Percentiles rank a stretch among this genome's conserved stretches.
phyloP scores from a whole-genome alignment of 2,329 filamentous ascomycete species.

The Didymella pomorum region DNA sequence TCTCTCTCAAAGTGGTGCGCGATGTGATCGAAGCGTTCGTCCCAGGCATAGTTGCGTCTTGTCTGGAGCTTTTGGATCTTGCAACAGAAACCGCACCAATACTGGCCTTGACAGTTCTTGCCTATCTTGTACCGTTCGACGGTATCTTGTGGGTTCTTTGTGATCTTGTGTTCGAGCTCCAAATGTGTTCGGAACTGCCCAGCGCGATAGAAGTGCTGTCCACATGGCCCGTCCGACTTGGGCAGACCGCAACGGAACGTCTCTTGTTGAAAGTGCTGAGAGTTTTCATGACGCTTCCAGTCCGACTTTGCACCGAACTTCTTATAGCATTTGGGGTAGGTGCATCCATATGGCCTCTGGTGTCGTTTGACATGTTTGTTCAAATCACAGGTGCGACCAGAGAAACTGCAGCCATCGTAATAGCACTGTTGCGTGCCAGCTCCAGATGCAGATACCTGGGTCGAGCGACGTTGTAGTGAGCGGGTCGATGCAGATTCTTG shows the following conservation, averaged over 20 bases:
- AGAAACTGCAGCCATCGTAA: constrained; percentile 7
- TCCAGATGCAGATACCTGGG: constrained; percentile 22
- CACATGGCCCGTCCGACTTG: constrained; percentile 55
- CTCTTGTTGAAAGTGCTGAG: constrained; percentile 76
- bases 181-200: constrained; percentile 71
- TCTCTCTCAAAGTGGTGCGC: constrained; percentile 73
- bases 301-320: constrained; percentile 92
- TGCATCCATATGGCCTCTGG: constrained; percentile 82
- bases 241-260: constrained; percentile 71
- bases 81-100: constrained; percentile 89
- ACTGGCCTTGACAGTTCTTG: constrained; percentile 69
- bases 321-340: constrained; percentile 72
- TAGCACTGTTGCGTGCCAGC: constrained; percentile 28
- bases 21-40: constrained; percentile 75
- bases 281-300: constrained; percentile 89
- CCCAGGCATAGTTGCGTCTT: constrained; percentile 64
- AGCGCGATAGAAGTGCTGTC: constrained; percentile 64
- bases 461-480: constrained; percentile 23
- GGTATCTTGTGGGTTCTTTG: constrained; percentile 47
- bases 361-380: constrained; percentile 85
- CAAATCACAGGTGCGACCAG: constrained; percentile 47
- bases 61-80: constrained; percentile 61
- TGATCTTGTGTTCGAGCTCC: constrained; percentile 56
- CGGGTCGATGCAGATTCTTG: too few relatives aligned
- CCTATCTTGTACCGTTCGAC: constrained; percentile 68